phyloP scores from a whole-genome alignment of 257 asterid species.

The Solanum chiquidenum region DNA sequence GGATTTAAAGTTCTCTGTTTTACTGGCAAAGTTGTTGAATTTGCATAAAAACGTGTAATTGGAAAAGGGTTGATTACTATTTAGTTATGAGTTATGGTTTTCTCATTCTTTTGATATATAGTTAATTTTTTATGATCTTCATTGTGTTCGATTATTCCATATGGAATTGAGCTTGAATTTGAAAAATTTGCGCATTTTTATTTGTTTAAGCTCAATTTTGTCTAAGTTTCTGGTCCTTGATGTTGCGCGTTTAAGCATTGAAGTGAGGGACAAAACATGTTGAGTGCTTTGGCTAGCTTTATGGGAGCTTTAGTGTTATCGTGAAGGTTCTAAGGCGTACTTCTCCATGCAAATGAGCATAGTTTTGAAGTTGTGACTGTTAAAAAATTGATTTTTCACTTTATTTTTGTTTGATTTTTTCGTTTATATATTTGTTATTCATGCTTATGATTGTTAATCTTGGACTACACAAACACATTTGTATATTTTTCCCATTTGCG shows the following conservation, averaged over 20 bases:
- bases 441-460: not conserved
- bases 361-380: no score
- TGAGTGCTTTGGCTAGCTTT: not conserved
- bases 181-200: not conserved
- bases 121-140: not conserved
- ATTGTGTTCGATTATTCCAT: not conserved
- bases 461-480: not conserved
- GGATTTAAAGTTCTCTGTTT: not conserved
- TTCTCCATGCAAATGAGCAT: not conserved
- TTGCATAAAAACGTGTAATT: not conserved
- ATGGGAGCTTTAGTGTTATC: not conserved
- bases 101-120: not conserved
- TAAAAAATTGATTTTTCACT: not conserved
- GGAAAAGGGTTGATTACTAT: not conserved
- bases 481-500: not conserved
- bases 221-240: not conserved
- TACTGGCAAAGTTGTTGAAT: not conserved
- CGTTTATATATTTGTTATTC: not conserved
- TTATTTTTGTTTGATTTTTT: no score
- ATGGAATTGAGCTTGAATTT: not conserved
- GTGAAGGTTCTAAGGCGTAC: not conserved
- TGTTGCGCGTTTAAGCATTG: not conserved
- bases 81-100: not conserved
- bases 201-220: not conserved
- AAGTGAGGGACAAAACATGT: not conserved